Base-by-base conservation (phyloP, 2,329 filamentous ascomycete species). In the Aspergillus bombycis region DNA sequence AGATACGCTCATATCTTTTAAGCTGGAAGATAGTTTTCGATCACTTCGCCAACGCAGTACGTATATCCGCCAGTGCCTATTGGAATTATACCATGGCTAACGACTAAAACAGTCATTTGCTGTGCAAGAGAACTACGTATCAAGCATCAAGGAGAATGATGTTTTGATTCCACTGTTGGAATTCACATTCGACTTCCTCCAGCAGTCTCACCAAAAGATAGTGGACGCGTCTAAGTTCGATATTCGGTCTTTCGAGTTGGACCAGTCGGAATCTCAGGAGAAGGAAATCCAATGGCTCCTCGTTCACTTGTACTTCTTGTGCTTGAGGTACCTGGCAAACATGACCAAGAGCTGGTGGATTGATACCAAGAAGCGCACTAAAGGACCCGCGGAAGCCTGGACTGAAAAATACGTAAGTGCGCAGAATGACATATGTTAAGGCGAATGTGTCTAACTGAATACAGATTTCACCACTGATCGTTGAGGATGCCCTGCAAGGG, bases 1-100 rank as follows among this genome's bases (percentile, higher is more conserved):
- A 86, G 0, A 82, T 97, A 55, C 88, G 93, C 58, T 88, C 89
- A 11, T 99, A 97, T 72, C 83, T 99, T 3, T 82, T 97, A 32
- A 91, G 92, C 12, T 99, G 95, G 95, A 87, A 92, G 67, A 83
- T 98, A 1, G 85, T 97, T 0, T 98, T 96, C 73, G 93, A 96
- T 70, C 90, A 94, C 52, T 96, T 94, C 73, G 82, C 84, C 21
- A 87, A 88, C 23, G 88, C 93, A 14, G 83, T 85, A 80, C 66
- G 74, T 67, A 57, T 57, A 55, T 26, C 23, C 12, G 23, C 8
- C 32, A 5, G 9, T 16, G 5, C 23, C 7, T 23, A 21, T 19
- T 21, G 8, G 14, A 7, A 41, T 14, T 0, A 3, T 34, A 43
- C 23, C n/a, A 4, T 53, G 61, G 63, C 75, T 79, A 65, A 80